These are phyloP conservation scores for Neurospora intermedia DNA, from an alignment of 495 filamentous ascomycete species.

Conservation along the genomic window DNA sequence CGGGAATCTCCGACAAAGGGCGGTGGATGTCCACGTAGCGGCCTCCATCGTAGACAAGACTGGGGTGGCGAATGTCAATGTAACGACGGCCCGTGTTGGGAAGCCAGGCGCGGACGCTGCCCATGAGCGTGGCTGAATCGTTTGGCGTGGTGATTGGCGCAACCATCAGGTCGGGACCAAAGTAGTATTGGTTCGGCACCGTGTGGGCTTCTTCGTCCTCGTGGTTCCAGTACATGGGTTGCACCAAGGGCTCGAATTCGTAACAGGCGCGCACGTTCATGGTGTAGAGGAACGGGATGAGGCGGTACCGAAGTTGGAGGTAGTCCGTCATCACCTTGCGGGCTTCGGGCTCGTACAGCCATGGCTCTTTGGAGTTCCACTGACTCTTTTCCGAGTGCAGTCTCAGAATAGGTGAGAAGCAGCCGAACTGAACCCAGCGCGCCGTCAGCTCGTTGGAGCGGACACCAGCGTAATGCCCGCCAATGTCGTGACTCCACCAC, in stretches of 20 bases:
- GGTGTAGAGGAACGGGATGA: slow-evolving; percentile 48
- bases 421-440: slow-evolving; percentile 49
- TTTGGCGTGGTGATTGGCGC: slow-evolving; percentile 40
- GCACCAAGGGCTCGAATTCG: slow-evolving; percentile 38
- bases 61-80: slow-evolving; percentile 40
- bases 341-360: slow-evolving; percentile 35
- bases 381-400: slow-evolving; percentile 42
- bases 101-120: slow-evolving; percentile 38
- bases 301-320: slow-evolving; percentile 38
- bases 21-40: slow-evolving; percentile 37
- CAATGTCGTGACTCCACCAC: slow-evolving; percentile 58
- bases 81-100: slow-evolving; percentile 28
- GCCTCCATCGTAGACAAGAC: slow-evolving; percentile 41
- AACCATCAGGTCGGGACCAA: slow-evolving; percentile 42
- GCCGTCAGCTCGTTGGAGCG: slow-evolving; percentile 43
- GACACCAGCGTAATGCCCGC: slow-evolving; percentile 42
- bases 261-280: slow-evolving; percentile 37
- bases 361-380: slow-evolving; percentile 48
- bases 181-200: slow-evolving; percentile 42
- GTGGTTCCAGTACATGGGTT: slow-evolving; percentile 52
- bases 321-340: slow-evolving; percentile 33
- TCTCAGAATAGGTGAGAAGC: slow-evolving; percentile 47
- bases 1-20: slow-evolving; percentile 31
- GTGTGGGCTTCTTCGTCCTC: slow-evolving; percentile 39
- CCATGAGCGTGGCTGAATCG: slow-evolving; percentile 20